Conservation (phyloP, 2,329 filamentous ascomycete species). For the Fusarium aywerte region DNA sequence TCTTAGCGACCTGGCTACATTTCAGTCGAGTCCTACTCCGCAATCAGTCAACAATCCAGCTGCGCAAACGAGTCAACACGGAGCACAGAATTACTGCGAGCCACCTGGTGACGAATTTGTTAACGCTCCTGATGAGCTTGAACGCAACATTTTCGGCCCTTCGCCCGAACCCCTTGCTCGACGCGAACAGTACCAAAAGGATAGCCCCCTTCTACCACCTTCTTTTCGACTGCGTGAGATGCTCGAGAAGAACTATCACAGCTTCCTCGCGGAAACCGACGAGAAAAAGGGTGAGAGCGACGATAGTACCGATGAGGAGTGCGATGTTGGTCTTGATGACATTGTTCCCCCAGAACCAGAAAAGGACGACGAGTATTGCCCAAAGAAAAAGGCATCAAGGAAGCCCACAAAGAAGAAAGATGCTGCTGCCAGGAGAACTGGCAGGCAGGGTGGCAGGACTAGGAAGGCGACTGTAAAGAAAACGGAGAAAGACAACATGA, state of each 20-base stretch:
- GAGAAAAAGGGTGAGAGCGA: no score
- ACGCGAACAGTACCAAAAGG: not conserved
- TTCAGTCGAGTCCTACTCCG: no score
- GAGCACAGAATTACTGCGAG: no score
- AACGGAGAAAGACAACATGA: not conserved
- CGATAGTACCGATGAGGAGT: no score
- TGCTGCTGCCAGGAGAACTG: not conserved
- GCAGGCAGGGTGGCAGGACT: not conserved
- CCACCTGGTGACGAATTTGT: no score
- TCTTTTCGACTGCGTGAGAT: conserved; percentile 11
- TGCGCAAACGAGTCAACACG: not conserved
- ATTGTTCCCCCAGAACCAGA: conserved; percentile 25
- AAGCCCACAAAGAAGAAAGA: conserved; percentile 10
- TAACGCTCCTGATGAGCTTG: no score
- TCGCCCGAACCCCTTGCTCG: not conserved
- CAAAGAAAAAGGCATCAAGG: conserved; percentile 1
- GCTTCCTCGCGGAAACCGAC: not conserved
- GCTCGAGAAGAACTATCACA: conserved; percentile 9
- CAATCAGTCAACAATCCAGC: not conserved
- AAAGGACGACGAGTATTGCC: conserved; percentile 32
- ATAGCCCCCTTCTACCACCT: not conserved
- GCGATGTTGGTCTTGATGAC: not conserved
- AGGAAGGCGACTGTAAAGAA: conserved; percentile 2
- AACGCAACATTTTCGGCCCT: not conserved
- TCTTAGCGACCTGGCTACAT: no score